A percentile compares a stretch with the other conserved stretches of the same genome.
Conservation (phyloP, 441 rosid species). For the Omphalea diandra region DNA sequence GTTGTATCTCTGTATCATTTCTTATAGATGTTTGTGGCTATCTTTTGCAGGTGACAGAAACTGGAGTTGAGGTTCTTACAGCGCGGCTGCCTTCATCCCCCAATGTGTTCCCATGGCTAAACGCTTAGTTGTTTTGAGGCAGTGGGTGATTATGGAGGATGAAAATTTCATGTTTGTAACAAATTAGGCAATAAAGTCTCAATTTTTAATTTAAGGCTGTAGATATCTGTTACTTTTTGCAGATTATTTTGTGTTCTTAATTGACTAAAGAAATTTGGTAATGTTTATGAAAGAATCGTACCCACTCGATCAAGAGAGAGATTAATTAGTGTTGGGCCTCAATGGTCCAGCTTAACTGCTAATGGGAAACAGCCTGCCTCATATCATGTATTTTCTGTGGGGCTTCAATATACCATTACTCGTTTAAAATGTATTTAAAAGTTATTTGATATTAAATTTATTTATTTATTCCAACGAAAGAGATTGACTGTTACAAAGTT, state of each 20-base stretch:
- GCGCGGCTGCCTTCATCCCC: conserved; percentile 85
- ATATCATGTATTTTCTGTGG: too few species aligned
- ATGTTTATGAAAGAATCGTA: neutral
- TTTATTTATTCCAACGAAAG: too few species aligned
- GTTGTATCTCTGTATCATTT: too few species aligned
- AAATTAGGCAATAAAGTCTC: neutral
- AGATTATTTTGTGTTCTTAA: neutral
- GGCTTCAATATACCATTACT: too few species aligned
- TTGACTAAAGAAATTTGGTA: neutral
- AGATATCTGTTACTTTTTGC: neutral
- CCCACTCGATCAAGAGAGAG: too few species aligned
- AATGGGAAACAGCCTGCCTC: too few species aligned
- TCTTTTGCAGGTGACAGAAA: conserved; percentile 70
- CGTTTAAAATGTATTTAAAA: too few species aligned
- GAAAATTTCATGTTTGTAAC: neutral
- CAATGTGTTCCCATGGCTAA: conserved; percentile 70
- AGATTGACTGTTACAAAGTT: too few species aligned
- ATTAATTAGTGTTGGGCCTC: too few species aligned
- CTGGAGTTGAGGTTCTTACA: conserved; percentile 90
- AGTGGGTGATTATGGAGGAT: too few species aligned
- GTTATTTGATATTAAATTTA: too few species aligned
- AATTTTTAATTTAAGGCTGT: conserved; percentile 8
- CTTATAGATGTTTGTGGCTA: neutral
- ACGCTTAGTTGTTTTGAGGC: conserved; percentile 10
- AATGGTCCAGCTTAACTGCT: too few species aligned